Evolutionary conservation across 148 eudicot genomes (phyloP).

Genomic region (Nepenthes gracilis): DNA sequence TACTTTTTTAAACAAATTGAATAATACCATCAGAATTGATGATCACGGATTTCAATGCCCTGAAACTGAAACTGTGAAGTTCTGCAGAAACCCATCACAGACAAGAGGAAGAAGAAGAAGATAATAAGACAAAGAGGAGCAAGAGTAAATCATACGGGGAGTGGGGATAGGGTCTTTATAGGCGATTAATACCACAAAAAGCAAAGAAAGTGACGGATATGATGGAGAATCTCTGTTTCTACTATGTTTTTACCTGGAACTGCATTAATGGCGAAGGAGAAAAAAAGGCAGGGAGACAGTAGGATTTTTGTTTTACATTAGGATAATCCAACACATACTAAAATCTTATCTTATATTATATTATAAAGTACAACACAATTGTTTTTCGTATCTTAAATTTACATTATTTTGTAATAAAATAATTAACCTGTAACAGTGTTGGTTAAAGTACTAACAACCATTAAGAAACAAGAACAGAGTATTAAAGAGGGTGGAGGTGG

Average conservation of each 20-base stretch:
- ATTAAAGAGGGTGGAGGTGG: background rate
- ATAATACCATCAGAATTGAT: constrained; percentile 20
- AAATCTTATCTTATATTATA: too few species aligned
- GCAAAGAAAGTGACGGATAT: constrained; percentile 22
- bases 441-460: background rate
- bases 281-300: too few species aligned
- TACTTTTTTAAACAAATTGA: constrained; percentile 4
- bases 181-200: constrained; percentile 10
- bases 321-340: too few species aligned
- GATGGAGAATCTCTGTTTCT: constrained; percentile 11
- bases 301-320: too few species aligned
- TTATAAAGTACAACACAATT: too few species aligned
- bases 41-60: constrained; percentile 34
- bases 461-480: background rate
- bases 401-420: too few species aligned
- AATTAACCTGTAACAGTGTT: too few species aligned
- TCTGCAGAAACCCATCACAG: constrained; percentile 16
- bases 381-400: too few species aligned
- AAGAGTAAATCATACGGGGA: background rate
- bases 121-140: constrained; percentile 6
- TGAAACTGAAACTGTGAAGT: constrained; percentile 13
- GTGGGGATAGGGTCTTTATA: background rate
- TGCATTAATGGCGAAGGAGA: background rate
- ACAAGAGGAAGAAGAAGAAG: constrained; percentile 12
- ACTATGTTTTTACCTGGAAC: background rate